A percentile compares a stretch with the other conserved stretches of the same genome.
Evolutionary conservation across 768 basidiomycete species (phyloP).

Genomic region (Postia placenta): DNA sequence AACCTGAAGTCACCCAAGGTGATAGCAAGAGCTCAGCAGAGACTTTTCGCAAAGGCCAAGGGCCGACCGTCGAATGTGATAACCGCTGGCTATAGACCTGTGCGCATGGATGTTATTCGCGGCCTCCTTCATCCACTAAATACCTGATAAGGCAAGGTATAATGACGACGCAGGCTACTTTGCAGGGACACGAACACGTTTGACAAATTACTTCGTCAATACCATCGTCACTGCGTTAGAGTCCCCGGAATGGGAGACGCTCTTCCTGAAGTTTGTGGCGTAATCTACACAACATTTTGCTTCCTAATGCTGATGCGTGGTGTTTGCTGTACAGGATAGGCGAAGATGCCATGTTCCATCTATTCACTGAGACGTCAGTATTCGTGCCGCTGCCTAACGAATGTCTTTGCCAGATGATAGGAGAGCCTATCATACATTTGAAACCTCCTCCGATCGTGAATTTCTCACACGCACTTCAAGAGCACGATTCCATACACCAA

Average conservation of each 20-base stretch:
- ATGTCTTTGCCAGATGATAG: slow-evolving; percentile 80
- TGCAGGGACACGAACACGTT: slow-evolving; percentile 30
- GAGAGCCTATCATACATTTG: slow-evolving; percentile 53
- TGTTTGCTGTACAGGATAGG: slow-evolving; percentile 51
- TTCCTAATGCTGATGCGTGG: neutral
- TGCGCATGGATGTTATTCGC: slow-evolving; percentile 24
- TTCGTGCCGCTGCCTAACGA: slow-evolving; percentile 78
- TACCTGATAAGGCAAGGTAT: slow-evolving; percentile 5
- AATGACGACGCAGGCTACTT: neutral
- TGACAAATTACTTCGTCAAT: slow-evolving; percentile 63
- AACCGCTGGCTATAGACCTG: slow-evolving; percentile 58
- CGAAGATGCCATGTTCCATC: slow-evolving; percentile 66
- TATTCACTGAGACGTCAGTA: slow-evolving; percentile 68
- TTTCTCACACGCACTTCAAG: neutral
- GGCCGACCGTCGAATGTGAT: slow-evolving; percentile 50
- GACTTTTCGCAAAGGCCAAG: slow-evolving; percentile 36
- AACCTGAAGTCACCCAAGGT: too few species aligned
- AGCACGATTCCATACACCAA: too few species aligned
- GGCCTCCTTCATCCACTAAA: neutral
- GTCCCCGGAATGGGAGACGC: slow-evolving; percentile 56
- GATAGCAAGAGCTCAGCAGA: slow-evolving; percentile 54
- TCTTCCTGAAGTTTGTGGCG: slow-evolving; percentile 50
- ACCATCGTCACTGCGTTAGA: slow-evolving; percentile 67
- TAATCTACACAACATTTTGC: neutral
- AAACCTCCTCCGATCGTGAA: slow-evolving; percentile 12